A percentile compares a stretch with the other conserved stretches of the same genome.
phyloP scores from a whole-genome alignment of 2,329 filamentous ascomycete species.

The Hymenoscyphus scutula region DNA sequence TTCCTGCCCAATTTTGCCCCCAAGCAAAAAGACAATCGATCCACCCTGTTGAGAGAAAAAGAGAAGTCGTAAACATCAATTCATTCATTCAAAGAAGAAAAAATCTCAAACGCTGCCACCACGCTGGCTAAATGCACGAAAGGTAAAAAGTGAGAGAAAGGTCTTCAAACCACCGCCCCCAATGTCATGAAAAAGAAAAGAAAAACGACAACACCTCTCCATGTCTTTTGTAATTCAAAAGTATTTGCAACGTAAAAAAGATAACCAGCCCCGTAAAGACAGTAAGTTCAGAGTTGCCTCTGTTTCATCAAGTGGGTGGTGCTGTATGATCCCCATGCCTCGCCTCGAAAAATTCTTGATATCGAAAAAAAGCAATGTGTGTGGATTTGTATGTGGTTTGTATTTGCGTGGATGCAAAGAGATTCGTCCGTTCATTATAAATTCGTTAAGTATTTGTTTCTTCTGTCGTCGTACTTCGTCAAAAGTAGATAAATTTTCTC shows the following conservation, averaged over 20 bases:
- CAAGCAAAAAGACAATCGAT: background rate
- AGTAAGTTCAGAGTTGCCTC: conserved; percentile 35
- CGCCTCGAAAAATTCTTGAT: conserved; percentile 26
- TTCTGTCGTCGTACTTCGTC: background rate
- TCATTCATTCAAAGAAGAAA: conserved; percentile 20
- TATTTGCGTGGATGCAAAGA: conserved; percentile 13
- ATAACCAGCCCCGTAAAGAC: conserved; percentile 31
- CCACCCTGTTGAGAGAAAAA: conserved; percentile 15
- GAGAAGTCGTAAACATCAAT: conserved; percentile 20
- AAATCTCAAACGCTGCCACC: conserved; percentile 21
- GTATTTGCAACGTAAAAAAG: background rate
- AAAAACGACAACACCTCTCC: conserved; percentile 9
- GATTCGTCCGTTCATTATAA: conserved; percentile 22
- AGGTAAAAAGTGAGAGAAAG: conserved; percentile 10
- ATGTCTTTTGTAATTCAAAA: background rate
- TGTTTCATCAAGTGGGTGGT: conserved; percentile 29
- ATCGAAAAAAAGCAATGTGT: background rate
- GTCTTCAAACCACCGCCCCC: conserved; percentile 3
- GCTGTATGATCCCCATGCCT: conserved; percentile 33
- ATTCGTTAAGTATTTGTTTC: conserved; percentile 22
- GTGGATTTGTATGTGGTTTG: background rate
- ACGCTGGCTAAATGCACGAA: conserved; percentile 36
- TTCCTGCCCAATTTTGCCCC: conserved; percentile 4
- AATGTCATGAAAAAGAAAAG: background rate
- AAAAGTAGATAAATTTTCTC: background rate